Evolutionary conservation across 305 asterid genomes (phyloP), one percentile per base, ranked within the genome.

Genomic region (Rubia peregrina): DNA sequence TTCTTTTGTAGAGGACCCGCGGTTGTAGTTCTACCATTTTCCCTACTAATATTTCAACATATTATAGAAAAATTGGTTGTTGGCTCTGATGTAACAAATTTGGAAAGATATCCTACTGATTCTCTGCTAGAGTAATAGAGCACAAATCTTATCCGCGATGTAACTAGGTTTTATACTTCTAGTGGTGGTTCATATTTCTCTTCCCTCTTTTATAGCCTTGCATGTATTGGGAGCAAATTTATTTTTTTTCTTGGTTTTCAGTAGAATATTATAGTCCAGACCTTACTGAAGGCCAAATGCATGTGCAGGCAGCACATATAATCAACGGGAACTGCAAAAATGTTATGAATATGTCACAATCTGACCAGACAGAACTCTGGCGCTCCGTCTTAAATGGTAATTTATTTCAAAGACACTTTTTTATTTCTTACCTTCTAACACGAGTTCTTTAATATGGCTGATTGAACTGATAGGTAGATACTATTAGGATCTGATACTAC

Each of bases 321-420:
- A 84, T 89, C 75, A 91, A 78, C 80, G 99, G 97, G 56, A 94
- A 91, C 90, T 85, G 95, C 93, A 94, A 94, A 85, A 91, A 86
- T 76, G 80, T 94, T 38, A 94, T 94, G 99, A 91, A 87, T 77
- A 84, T 93, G 95, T 93, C 98, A 60, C 98, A 90, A 76, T 73
- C 86, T 80, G 97, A 93, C 76, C 97, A 93, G 78, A 69, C 90
- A 68, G 97, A 93, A 65, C 95, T 93, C 75, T 93, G 97, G 98
- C 89, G 82, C 70, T 87, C 96, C 40, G 87, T 89, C 77, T 78
- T 87, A 74, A 84, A 87, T 84, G 90, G 94, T 92, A 59, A 21
- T 55, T 71, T 75, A 40, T 3, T 64, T 55, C 19, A 36, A 53
- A 46, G 55, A 38, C 38, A 46, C 46, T 67, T 74, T 61, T 30